Percentiles rank a stretch among this genome's conserved stretches.
phyloP scores from a whole-genome alignment of 371 early-diverging fungal genomes.

The Smittium culicis region DNA sequence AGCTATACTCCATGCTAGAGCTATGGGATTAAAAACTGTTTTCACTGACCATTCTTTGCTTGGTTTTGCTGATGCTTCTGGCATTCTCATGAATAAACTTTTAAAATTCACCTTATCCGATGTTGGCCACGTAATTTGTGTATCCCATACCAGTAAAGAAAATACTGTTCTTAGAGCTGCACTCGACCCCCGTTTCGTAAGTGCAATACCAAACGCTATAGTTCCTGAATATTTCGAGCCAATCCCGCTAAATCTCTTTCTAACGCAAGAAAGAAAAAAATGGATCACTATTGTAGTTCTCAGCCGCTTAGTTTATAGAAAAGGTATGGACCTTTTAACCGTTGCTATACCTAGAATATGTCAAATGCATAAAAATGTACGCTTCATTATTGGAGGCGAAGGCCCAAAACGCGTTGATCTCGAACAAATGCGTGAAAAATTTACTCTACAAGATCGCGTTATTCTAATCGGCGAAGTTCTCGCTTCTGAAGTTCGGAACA shows the following conservation, averaged over 20 bases:
- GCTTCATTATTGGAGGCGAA: constrained; percentile 95
- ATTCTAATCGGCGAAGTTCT: constrained; percentile 77
- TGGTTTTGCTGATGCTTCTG: constrained; percentile 88
- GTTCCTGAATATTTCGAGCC: constrained; percentile 81
- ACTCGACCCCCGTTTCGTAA: constrained; percentile 74
- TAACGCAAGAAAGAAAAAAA: constrained; percentile 15
- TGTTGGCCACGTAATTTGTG: constrained; percentile 94
- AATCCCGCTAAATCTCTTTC: constrained; percentile 53
- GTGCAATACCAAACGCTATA: constrained; percentile 98
- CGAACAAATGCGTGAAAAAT: constrained; percentile 94
- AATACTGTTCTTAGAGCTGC: constrained; percentile 92
- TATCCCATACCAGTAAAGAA: constrained; percentile 96
- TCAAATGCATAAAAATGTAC: constrained; percentile 56
- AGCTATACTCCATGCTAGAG: constrained; percentile 88
- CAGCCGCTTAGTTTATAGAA: constrained; percentile 89
- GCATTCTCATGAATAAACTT: constrained; percentile 88
- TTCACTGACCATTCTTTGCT: constrained; percentile 99
- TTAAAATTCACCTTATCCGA: constrained; percentile 88
- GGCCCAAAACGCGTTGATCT: constrained; percentile 93
- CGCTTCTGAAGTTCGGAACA: constrained; percentile 73
- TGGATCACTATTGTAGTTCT: constrained; percentile 88
- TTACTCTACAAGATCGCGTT: constrained; percentile 86
- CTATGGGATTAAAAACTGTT: constrained; percentile 87
- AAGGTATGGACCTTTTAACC: constrained; percentile 91
- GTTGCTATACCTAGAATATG: constrained; percentile 92